Percentiles rank a stretch among this genome's conserved stretches.
Conservation (phyloP, 345 rosid genomes). For the Syzygium aqueum region DNA sequence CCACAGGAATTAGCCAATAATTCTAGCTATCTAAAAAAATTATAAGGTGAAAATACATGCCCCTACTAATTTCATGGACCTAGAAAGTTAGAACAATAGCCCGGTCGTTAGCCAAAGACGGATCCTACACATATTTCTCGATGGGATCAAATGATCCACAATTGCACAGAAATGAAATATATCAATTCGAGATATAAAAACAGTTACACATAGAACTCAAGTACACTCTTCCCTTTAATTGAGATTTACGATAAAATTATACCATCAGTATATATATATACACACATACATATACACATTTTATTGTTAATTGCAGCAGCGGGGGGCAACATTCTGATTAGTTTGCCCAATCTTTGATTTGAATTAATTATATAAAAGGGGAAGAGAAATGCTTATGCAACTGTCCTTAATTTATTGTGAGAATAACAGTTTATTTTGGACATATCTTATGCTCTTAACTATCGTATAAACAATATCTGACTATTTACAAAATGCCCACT, state of each 20-base stretch:
- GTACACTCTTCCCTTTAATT: not conserved
- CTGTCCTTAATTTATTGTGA: too few species aligned
- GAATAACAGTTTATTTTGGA: too few species aligned
- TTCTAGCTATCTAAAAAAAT: not conserved
- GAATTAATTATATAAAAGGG: not conserved
- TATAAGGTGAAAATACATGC: not conserved
- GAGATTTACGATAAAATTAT: not conserved
- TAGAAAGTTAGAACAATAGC: not conserved
- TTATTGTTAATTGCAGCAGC: too few species aligned
- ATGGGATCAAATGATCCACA: not conserved
- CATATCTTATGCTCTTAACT: not conserved
- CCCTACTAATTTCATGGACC: not conserved
- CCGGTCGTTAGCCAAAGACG: accelerated
- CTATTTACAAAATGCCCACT: not conserved
- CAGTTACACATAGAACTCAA: not conserved
- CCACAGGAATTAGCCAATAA: not conserved
- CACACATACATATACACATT: too few species aligned
- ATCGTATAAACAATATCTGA: not conserved
- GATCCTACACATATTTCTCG: not conserved
- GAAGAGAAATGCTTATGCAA: too few species aligned
- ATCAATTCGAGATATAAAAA: not conserved
- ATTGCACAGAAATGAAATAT: not conserved
- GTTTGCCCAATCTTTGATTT: not conserved
- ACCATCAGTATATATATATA: too few species aligned
- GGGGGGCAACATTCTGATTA: too few species aligned